These are phyloP conservation scores for Stagonosporopsis tanaceti DNA, from an alignment of 2,329 filamentous ascomycete genomes.

Conservation along the genomic window DNA sequence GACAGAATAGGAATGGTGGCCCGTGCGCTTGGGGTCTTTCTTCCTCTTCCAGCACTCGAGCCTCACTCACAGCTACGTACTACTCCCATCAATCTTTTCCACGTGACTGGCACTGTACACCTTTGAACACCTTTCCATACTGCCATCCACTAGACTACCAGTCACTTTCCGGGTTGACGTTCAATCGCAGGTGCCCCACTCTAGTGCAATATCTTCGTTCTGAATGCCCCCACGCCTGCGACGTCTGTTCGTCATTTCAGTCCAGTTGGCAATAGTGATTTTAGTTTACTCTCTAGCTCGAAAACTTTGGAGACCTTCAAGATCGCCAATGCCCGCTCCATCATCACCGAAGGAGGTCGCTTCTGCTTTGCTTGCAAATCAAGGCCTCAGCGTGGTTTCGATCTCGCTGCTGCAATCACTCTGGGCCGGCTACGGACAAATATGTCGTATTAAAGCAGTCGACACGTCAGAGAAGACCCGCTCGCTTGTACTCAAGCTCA, in stretches of 20 bases:
- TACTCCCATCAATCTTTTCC: not conserved
- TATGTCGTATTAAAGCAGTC: conserved; percentile 62
- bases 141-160: not conserved
- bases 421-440: conserved; percentile 61
- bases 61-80: not conserved
- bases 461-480: conserved; percentile 26
- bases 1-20: not conserved
- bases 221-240: conserved; percentile 14
- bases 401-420: conserved; percentile 51
- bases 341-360: conserved; percentile 32
- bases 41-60: not conserved
- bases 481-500: conserved; percentile 66
- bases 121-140: not conserved
- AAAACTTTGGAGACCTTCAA: no score
- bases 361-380: conserved; percentile 34
- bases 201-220: not conserved
- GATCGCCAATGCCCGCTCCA: conserved; percentile 50
- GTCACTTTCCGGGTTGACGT: not conserved
- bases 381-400: conserved; percentile 36
- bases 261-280: not conserved
- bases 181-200: not conserved
- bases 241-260: not conserved
- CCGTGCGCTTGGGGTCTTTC: not conserved
- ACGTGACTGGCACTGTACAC: not conserved
- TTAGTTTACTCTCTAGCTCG: not conserved